Evolutionary conservation across 2,329 filamentous ascomycete species (phyloP), one percentile per base, ranked within the genome.

Genomic region (Malbranchea cinnamomea): DNA sequence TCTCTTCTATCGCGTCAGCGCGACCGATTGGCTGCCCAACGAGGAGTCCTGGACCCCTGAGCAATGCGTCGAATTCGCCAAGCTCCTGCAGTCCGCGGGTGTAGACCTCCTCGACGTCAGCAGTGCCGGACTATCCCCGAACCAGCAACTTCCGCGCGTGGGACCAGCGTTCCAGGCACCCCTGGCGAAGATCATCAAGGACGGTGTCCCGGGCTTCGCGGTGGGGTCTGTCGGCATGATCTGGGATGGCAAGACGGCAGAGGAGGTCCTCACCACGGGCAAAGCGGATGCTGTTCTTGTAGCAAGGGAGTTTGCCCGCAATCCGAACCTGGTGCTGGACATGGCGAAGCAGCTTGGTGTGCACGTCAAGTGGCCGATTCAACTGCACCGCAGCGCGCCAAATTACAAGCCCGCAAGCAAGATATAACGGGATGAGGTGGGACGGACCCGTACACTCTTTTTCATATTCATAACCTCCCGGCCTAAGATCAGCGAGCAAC

Each of bases 101-200:
- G 67, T 93, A 24, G 85, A 94, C 49, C 60, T 92, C 10, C 64
- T 93, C 17, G 85, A 94, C 50, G 71, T 92, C 34, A 83, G 75
- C 42, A 75, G 74, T 1, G 82, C 74, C 19, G 85, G 80, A 22
- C 78, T 80, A 48, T 68, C 73, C 48, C 53, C 61, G 20, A 44
- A 43, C 11, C 56, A 60, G 41, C 53, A 57, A 37, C 48, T 60
- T 33, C 45, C 45, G 13, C 13, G 10, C 12, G 14, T 28, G 23
- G 66, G 69, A 25, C 71, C 74, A 1, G 76, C 63, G 0, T 87
- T 80, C 62, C 84, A 92, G 59, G 67, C 74, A 13, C 71, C 74
- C 23, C 71, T 89, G 32, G 78, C 82, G 0, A 70, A 72, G 26
- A 61, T 65, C 18, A 71, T 91, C 38, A 81, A 87, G 47, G 63